These are phyloP conservation scores for Castanea mollissima DNA, from an alignment of 306 rosid genomes.

Conservation along the genomic window DNA sequence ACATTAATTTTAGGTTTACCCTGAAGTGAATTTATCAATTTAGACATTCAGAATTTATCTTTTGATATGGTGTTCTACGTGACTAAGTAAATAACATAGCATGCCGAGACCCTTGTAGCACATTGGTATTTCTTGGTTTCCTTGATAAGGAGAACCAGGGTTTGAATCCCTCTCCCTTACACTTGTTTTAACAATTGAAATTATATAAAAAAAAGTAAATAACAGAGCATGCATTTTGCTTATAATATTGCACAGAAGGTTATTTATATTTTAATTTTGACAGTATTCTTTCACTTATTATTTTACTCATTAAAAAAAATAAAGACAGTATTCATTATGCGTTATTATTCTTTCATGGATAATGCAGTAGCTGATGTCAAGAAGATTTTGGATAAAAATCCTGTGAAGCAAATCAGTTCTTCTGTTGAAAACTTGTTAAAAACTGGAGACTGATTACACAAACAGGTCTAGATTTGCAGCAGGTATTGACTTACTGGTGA, in stretches of 20 bases:
- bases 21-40: too few relatives aligned
- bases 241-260: background rate
- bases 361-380: slow-evolving; percentile 54
- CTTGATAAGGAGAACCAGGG: too few relatives aligned
- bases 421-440: slow-evolving; percentile 77
- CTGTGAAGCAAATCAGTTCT: slow-evolving; percentile 40
- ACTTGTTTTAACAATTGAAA: too few relatives aligned
- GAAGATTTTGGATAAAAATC: slow-evolving; percentile 63
- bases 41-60: background rate
- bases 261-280: background rate
- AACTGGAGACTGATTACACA: slow-evolving; percentile 66
- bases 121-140: too few relatives aligned
- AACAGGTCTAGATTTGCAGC: slow-evolving; percentile 83
- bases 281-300: background rate
- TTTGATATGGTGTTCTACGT: background rate
- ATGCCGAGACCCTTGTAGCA: too few relatives aligned
- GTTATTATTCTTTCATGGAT: slow-evolving; percentile 10
- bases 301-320: too few relatives aligned
- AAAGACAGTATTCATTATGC: background rate
- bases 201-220: background rate
- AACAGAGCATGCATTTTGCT: background rate
- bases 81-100: background rate
- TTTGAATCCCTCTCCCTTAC: too few relatives aligned
- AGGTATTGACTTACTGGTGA: slow-evolving; percentile 54
- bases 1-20: too few relatives aligned